Conservation (phyloP, 345 rosid genomes). For the Viola odorata region DNA sequence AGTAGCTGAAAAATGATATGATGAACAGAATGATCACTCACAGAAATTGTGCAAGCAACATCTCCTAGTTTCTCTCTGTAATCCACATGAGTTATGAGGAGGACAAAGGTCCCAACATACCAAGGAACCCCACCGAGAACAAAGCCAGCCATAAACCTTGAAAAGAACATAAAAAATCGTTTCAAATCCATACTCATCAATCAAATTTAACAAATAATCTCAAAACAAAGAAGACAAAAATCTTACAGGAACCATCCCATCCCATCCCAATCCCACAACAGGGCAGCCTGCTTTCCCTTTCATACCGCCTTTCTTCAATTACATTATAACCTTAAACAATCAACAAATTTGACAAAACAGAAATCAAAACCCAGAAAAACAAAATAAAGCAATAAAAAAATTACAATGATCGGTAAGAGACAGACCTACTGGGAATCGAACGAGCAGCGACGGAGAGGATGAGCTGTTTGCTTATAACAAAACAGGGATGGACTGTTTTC, state of each 20-base stretch:
- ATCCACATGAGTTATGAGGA: constrained; percentile 49
- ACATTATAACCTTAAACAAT: constrained; percentile 49
- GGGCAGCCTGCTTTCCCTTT: constrained; percentile 51
- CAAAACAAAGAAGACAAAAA: neutral
- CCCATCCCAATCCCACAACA: constrained; percentile 85
- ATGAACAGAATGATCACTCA: constrained; percentile 28
- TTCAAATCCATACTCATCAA: neutral
- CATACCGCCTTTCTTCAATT: constrained; percentile 37
- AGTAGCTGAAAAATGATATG: neutral
- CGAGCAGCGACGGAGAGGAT: too few relatives aligned
- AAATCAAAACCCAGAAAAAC: neutral
- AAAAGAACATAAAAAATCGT: constrained; percentile 8
- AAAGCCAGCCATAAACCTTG: constrained; percentile 74
- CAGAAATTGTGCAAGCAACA: constrained; percentile 72
- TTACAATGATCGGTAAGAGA: neutral
- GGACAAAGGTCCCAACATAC: constrained; percentile 65
- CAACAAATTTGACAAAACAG: constrained; percentile 8
- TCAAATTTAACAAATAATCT: neutral
- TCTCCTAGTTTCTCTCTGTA: constrained; percentile 82
- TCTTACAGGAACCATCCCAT: constrained; percentile 92
- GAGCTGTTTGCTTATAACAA: too few relatives aligned
- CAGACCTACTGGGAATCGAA: constrained; percentile 8
- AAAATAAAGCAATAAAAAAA: neutral
- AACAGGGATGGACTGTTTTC: too few relatives aligned
- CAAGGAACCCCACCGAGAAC: constrained; percentile 87